phyloP scores from a whole-genome alignment of 2,329 filamentous ascomycete species.

The Acephala macrosclerotiorum region DNA sequence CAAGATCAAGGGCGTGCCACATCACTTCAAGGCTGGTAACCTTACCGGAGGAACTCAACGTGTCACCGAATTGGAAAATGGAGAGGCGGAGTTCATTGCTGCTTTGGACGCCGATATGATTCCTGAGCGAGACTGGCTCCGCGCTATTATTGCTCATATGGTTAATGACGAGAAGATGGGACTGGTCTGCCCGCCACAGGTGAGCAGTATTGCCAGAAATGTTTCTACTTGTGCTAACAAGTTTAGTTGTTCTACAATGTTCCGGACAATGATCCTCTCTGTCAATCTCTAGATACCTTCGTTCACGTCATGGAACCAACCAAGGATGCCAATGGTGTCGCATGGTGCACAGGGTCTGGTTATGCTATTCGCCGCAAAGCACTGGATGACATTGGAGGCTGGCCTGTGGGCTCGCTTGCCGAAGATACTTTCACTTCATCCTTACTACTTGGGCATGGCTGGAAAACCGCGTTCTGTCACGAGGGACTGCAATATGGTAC shows the following conservation, averaged over 20 bases:
- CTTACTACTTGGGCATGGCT: conserved; percentile 64
- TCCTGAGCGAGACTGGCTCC: conserved; percentile 66
- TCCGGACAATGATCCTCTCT: conserved; percentile 63
- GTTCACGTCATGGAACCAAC: conserved; percentile 58
- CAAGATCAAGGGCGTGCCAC: conserved; percentile 34
- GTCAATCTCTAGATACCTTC: conserved; percentile 62
- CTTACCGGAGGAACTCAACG: conserved; percentile 65
- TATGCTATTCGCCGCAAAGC: conserved; percentile 66
- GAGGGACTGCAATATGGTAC: conserved; percentile 67
- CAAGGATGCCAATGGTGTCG: conserved; percentile 56
- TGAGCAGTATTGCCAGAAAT: conserved; percentile 20
- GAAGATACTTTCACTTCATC: conserved; percentile 68
- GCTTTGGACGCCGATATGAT: conserved; percentile 74
- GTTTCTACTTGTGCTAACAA: background rate
- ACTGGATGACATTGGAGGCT: conserved; percentile 67
- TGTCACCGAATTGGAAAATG: conserved; percentile 58
- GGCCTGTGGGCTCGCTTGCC: conserved; percentile 64
- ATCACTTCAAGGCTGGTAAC: conserved; percentile 67
- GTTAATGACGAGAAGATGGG: conserved; percentile 62
- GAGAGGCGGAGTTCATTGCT: conserved; percentile 62
- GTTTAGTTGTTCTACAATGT: conserved; percentile 65
- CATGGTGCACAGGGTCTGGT: conserved; percentile 69
- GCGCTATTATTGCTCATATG: conserved; percentile 64
- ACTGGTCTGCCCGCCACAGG: conserved; percentile 63
- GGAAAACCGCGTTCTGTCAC: conserved; percentile 66